A percentile compares a stretch with the other conserved stretches of the same genome.
phyloP scores from a whole-genome alignment of 2,329 filamentous ascomycete species.

The Grosmannia clavigera region DNA sequence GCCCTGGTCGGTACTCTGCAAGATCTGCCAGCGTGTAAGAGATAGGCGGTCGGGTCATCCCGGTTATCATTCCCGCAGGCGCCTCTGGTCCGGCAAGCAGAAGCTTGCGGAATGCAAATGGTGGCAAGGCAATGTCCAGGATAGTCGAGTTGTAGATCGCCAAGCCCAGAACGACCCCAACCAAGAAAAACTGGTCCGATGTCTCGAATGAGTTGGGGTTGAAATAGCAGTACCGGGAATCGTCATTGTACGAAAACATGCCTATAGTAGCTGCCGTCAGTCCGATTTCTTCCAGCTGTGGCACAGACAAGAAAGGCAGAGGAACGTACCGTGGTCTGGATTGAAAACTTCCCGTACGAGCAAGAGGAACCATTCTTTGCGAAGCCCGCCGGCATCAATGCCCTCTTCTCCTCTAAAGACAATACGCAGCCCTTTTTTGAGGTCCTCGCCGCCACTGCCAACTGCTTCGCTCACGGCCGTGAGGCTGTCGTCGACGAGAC shows the following conservation, averaged over 20 bases:
- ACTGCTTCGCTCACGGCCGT: constrained; percentile 76
- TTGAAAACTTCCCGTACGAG: constrained; percentile 84
- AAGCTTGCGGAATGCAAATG: constrained; percentile 81
- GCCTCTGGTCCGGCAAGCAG: constrained; percentile 61
- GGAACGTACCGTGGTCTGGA: constrained; percentile 63
- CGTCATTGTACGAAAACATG: constrained; percentile 86
- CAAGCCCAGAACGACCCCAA: constrained; percentile 75
- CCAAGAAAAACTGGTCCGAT: constrained; percentile 81
- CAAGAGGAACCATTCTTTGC: constrained; percentile 91
- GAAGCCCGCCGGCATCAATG: constrained; percentile 75
- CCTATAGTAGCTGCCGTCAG: constrained; percentile 33
- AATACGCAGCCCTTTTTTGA: constrained; percentile 82
- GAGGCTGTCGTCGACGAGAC: constrained; percentile 78
- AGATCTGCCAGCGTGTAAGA: constrained; percentile 70
- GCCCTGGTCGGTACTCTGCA: constrained; percentile 63
- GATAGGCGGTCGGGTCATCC: constrained; percentile 48
- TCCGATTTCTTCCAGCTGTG: background rate
- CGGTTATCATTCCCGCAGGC: constrained; percentile 34
- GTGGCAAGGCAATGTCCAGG: constrained; percentile 74
- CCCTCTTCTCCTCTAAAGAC: constrained; percentile 83
- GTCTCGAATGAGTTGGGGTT: constrained; percentile 84
- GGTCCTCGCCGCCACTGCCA: constrained; percentile 66
- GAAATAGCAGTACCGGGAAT: constrained; percentile 86
- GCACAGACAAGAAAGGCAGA: background rate
- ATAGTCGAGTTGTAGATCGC: constrained; percentile 95